phyloP scores from a whole-genome alignment of 2,329 filamentous ascomycete genomes.

The Torrubiella hemipterigena region DNA sequence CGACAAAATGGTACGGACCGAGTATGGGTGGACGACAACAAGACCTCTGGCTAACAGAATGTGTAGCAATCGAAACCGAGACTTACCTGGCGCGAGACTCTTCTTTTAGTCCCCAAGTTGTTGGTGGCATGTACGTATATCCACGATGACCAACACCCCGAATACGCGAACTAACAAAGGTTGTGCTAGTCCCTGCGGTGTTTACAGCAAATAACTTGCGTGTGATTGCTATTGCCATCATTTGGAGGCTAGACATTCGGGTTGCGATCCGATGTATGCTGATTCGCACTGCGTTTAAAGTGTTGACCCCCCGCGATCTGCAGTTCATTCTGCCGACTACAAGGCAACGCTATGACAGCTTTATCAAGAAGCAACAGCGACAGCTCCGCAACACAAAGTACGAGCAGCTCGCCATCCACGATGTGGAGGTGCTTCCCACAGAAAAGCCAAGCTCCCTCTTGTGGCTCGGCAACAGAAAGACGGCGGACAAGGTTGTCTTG shows the following conservation, averaged over 20 bases:
- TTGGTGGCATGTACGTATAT: too few relatives aligned
- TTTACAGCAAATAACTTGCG: too few relatives aligned
- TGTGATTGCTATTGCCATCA: neutral
- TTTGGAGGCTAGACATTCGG: conserved; percentile 1
- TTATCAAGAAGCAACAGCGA: neutral
- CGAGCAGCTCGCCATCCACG: neutral
- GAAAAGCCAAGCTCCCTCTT: conserved; percentile 10
- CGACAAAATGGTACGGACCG: too few relatives aligned
- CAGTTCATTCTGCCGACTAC: neutral
- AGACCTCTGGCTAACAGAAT: too few relatives aligned
- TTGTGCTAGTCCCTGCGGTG: too few relatives aligned
- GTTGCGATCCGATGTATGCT: neutral
- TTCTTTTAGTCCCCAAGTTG: too few relatives aligned
- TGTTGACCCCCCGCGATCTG: neutral
- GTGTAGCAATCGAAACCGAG: too few relatives aligned
- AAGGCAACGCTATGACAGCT: neutral
- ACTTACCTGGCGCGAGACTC: too few relatives aligned
- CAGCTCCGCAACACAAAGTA: too few relatives aligned
- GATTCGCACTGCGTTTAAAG: neutral
- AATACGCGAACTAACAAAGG: too few relatives aligned
- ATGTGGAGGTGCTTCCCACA: neutral
- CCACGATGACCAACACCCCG: too few relatives aligned
- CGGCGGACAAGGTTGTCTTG: conserved; percentile 14
- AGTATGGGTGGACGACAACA: too few relatives aligned
- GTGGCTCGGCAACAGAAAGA: conserved; percentile 16